Percentiles rank a stretch among this genome's conserved stretches.
These are phyloP conservation scores for Fusarium musae DNA, from an alignment of 2,329 filamentous ascomycete genomes.

Conservation along the genomic window DNA sequence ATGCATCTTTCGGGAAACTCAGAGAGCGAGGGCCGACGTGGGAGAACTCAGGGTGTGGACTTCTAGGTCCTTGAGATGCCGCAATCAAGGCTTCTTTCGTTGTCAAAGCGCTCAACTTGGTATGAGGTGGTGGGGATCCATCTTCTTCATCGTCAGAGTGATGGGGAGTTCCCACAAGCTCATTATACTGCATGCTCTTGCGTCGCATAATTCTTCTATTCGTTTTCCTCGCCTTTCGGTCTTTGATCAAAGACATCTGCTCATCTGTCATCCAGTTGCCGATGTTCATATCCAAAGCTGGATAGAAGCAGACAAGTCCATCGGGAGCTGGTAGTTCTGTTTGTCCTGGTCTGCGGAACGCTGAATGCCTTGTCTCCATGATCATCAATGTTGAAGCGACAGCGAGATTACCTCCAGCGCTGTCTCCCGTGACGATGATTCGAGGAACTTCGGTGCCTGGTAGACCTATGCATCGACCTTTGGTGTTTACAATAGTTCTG, in stretches of 20 bases:
- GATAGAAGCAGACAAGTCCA: conserved; percentile 88
- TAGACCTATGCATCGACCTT: conserved; percentile 57
- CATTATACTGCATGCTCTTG: conserved; percentile 90
- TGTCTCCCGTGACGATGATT: conserved; percentile 60
- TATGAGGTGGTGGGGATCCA: conserved; percentile 28
- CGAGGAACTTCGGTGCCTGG: conserved; percentile 52
- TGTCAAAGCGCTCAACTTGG: conserved; percentile 10
- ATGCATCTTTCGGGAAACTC: conserved; percentile 31
- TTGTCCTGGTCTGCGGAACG: conserved; percentile 50
- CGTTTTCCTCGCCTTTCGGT: conserved; percentile 79
- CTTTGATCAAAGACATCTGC: conserved; percentile 93
- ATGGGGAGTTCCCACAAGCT: conserved; percentile 84
- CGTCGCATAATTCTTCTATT: conserved; percentile 82
- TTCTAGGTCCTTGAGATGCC: conserved; percentile 35
- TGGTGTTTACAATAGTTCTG: conserved; percentile 51
- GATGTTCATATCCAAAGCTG: conserved; percentile 94
- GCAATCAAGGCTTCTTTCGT: conserved; percentile 15
- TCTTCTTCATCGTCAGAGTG: conserved; percentile 80
- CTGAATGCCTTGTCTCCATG: conserved; percentile 73
- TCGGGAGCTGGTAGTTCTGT: conserved; percentile 77
- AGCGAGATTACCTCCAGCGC: conserved; percentile 61
- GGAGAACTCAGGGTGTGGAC: conserved; percentile 62
- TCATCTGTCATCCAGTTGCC: conserved; percentile 99
- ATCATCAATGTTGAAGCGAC: conserved; percentile 88
- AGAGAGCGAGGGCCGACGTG: conserved; percentile 56